phyloP scores from a whole-genome alignment of 495 filamentous ascomycete species.

The Aspergillus bertholletiae region DNA sequence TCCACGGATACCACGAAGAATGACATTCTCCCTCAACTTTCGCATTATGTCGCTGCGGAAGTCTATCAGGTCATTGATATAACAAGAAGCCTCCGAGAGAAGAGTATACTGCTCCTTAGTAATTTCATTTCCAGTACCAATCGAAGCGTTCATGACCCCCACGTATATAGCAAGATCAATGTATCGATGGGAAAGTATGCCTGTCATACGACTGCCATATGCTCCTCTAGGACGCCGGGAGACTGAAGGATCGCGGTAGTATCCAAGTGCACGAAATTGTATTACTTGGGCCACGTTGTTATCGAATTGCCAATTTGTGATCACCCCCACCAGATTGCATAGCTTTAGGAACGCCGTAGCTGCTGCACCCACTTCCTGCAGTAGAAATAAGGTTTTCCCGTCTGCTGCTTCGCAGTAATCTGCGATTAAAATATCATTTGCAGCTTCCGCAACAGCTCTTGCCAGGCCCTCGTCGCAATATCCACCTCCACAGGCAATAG shows the following conservation, averaged over 20 bases:
- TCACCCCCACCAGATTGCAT: constrained; percentile 9
- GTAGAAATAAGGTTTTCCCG: constrained; percentile 1
- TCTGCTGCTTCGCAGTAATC: constrained; percentile 23
- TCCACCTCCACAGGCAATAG: constrained; percentile 7
- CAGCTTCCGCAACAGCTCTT: constrained; percentile 16
- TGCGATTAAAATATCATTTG: constrained; percentile 20
- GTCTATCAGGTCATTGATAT: no score
- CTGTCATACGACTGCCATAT: constrained; percentile 14
- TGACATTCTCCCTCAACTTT: no score
- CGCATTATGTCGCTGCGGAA: no score
- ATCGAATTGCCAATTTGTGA: constrained; percentile 7
- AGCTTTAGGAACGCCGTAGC: constrained; percentile 19
- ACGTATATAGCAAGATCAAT: no score
- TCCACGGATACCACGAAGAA: no score
- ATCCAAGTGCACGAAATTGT: constrained; percentile 19
- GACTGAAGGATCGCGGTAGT: constrained; percentile 15
- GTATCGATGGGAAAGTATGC: no score
- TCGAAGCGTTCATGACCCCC: no score
- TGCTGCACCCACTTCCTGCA: constrained; percentile 16
- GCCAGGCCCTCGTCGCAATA: constrained; percentile 13
- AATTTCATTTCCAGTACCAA: no score
- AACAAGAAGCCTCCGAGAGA: no score
- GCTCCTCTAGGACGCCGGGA: constrained; percentile 5
- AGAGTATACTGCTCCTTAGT: no score
- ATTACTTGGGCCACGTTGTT: background rate